A percentile compares a stretch with the other conserved stretches of the same genome.
Conservation (phyloP, 805 yeast genomes). For the Candida quercuum region DNA sequence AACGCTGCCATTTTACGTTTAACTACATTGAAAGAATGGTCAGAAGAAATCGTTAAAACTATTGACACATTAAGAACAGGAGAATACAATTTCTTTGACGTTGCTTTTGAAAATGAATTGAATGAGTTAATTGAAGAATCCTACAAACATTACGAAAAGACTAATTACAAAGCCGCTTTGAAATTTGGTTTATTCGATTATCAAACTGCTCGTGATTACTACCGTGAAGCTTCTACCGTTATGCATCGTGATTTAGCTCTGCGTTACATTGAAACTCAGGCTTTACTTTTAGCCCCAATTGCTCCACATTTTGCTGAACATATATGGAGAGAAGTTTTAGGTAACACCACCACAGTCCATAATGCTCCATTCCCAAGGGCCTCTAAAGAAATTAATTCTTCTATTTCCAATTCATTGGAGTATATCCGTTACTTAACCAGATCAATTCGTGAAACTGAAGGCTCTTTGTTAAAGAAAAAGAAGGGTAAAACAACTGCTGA, state of each 20-base stretch:
- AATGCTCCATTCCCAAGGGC: conserved; percentile 76
- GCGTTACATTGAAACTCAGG: conserved; percentile 83
- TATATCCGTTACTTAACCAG: conserved; percentile 78
- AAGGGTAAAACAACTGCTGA: conserved; percentile 70
- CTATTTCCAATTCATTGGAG: conserved; percentile 61
- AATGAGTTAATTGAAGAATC: conserved; percentile 73
- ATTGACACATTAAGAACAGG: conserved; percentile 51
- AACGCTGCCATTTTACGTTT: conserved; percentile 95
- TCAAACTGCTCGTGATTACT: conserved; percentile 93
- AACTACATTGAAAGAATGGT: conserved; percentile 91
- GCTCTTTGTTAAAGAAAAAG: conserved; percentile 76
- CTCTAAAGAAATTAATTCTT: conserved; percentile 56
- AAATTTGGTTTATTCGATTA: conserved; percentile 89
- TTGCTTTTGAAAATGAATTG: conserved; percentile 92
- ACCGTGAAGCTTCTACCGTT: conserved; percentile 66
- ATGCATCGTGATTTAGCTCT: conserved; percentile 83
- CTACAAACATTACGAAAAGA: conserved; percentile 59
- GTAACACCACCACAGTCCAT: conserved; percentile 63
- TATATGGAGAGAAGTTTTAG: conserved; percentile 77
- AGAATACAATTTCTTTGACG: conserved; percentile 63
- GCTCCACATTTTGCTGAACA: conserved; percentile 96
- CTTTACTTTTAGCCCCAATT: conserved; percentile 78
- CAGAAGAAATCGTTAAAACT: conserved; percentile 64
- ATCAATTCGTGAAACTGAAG: conserved; percentile 90
- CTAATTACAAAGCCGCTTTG: conserved; percentile 84